phyloP scores from a whole-genome alignment of 306 rosid species.

The Cucumis sativus region DNA sequence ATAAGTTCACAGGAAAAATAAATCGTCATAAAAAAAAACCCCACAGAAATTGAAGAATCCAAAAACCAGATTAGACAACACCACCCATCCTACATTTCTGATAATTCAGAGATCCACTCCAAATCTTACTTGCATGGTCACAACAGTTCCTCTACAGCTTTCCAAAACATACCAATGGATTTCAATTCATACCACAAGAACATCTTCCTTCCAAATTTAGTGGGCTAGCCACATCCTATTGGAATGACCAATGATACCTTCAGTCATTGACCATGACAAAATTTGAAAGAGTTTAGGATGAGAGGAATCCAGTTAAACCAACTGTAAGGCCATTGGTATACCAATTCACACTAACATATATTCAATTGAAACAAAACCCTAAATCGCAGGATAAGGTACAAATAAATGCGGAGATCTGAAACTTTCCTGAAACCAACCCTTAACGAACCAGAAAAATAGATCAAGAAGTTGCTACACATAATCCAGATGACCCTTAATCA shows the following conservation, averaged over 20 bases:
- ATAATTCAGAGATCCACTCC: background rate
- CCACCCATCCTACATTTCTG: background rate
- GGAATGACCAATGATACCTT: background rate
- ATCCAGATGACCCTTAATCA: background rate
- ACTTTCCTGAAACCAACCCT: constrained; percentile 3
- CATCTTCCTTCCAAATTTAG: background rate
- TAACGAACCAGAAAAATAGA: constrained; percentile 9
- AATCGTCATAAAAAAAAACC: background rate
- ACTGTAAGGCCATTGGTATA: background rate
- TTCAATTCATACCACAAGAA: background rate
- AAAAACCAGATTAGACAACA: background rate
- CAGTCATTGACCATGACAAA: background rate
- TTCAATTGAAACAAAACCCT: constrained; percentile 3
- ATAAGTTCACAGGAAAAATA: constrained; percentile 7
- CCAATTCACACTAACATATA: constrained; percentile 2
- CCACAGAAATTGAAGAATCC: background rate
- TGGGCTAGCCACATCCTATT: background rate
- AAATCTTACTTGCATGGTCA: background rate
- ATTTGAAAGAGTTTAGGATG: background rate
- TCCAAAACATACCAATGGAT: background rate
- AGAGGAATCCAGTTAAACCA: constrained; percentile 4
- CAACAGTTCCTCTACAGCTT: background rate
- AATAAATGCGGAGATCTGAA: constrained; percentile 14
- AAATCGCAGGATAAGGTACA: constrained; percentile 9
- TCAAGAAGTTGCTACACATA: background rate